Conservation (phyloP, 2,329 filamentous ascomycete species). For the Pseudonectria foliicola region DNA sequence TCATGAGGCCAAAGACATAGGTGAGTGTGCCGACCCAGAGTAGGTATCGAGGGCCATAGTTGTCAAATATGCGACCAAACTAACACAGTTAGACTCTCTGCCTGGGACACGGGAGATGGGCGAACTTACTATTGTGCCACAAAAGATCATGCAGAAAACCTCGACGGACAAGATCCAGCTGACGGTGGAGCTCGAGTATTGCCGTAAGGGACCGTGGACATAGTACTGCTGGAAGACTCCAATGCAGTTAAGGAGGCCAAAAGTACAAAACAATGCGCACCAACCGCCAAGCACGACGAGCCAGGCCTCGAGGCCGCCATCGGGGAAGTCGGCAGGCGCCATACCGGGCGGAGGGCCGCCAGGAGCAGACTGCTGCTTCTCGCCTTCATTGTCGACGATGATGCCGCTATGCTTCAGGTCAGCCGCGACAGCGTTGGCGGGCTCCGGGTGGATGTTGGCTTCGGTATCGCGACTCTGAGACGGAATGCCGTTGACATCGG, state of each 20-base stretch:
- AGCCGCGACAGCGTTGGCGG: conserved; percentile 20
- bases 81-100: conserved; percentile 7
- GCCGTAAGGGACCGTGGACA: conserved; percentile 36
- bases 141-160: conserved; percentile 40
- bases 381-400: conserved; percentile 5
- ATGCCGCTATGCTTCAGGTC: conserved; percentile 18
- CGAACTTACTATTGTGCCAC: conserved; percentile 38
- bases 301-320: conserved; percentile 53
- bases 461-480: conserved; percentile 9
- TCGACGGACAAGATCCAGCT: conserved; percentile 55
- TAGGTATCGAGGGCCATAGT: conserved; percentile 53
- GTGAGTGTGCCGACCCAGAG: conserved; percentile 45
- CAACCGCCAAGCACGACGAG: conserved; percentile 44
- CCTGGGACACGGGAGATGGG: too few relatives aligned
- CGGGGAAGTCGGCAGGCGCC: conserved; percentile 48
- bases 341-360: conserved; percentile 24
- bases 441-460: conserved; percentile 18
- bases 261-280: conserved; percentile 37
- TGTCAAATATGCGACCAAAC: conserved; percentile 58
- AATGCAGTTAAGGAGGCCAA: conserved; percentile 37
- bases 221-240: conserved; percentile 57
- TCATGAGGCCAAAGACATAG: conserved; percentile 59
- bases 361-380: conserved; percentile 4
- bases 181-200: conserved; percentile 44
- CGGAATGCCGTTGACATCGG: neutral